A percentile compares a stretch with the other conserved stretches of the same genome.
Conservation (phyloP, 352 stramenopile genomes). For the Phytophthora citricola region DNA sequence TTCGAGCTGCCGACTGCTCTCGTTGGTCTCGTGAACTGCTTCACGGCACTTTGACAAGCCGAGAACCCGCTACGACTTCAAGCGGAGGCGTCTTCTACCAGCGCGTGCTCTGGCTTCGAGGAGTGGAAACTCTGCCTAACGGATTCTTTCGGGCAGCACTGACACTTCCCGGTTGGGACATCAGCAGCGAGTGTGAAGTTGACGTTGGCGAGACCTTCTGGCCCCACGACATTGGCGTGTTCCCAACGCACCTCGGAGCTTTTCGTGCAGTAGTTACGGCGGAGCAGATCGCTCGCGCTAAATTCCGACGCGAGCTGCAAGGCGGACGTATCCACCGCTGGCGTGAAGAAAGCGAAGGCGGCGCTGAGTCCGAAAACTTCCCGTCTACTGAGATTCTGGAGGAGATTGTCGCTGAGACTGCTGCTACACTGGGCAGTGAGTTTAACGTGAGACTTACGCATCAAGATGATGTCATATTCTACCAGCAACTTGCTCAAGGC, state of each 20-base stretch:
- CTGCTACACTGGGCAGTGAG: slow-evolving; percentile 47
- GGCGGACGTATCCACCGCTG: slow-evolving; percentile 36
- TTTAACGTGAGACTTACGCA: slow-evolving; percentile 49
- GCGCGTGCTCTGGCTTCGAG: slow-evolving; percentile 73
- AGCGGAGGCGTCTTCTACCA: slow-evolving; percentile 44
- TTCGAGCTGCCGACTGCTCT: slow-evolving; percentile 50
- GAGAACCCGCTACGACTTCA: slow-evolving; percentile 19
- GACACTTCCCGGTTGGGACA: slow-evolving; percentile 39
- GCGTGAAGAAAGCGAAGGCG: slow-evolving; percentile 2
- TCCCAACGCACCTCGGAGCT: slow-evolving; percentile 58
- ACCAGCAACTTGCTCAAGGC: slow-evolving; percentile 41
- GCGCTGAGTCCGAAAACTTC: slow-evolving; percentile 31
- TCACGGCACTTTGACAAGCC: slow-evolving; percentile 44
- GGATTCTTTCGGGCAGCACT: slow-evolving; percentile 66
- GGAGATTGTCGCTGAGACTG: slow-evolving; percentile 59
- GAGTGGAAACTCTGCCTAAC: slow-evolving; percentile 69
- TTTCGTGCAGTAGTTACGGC: slow-evolving; percentile 67
- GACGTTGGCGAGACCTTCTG: slow-evolving; percentile 36
- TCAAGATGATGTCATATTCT: slow-evolving; percentile 49
- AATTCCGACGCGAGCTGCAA: slow-evolving; percentile 54
- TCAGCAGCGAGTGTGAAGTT: slow-evolving; percentile 12
- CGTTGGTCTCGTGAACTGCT: slow-evolving; percentile 67
- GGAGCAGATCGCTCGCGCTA: slow-evolving; percentile 57
- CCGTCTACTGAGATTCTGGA: slow-evolving; percentile 46
- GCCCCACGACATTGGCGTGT: slow-evolving; percentile 60